A percentile compares a stretch with the other conserved stretches of the same genome.
Conservation (phyloP, 2,329 filamentous ascomycete species). For the Colletotrichum karsti region DNA sequence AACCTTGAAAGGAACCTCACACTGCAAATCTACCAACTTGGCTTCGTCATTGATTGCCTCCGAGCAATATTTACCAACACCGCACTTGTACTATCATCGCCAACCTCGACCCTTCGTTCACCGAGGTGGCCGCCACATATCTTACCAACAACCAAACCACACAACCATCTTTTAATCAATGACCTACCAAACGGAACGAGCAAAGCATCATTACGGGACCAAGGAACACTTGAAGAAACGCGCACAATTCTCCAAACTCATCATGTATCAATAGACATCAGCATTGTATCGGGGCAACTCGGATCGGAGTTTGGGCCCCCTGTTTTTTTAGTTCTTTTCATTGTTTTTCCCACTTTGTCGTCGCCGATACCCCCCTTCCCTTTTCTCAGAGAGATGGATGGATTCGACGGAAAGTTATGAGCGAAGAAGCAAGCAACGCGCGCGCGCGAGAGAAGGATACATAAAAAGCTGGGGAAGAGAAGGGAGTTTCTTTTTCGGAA, state of each 20-base stretch:
- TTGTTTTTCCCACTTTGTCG: conserved; percentile 27
- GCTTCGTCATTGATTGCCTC: conserved; percentile 21
- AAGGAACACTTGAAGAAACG: conserved; percentile 18
- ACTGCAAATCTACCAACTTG: neutral
- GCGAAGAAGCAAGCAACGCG: neutral
- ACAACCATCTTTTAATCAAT: conserved; percentile 25
- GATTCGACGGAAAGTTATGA: conserved; percentile 29
- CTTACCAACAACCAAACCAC: neutral
- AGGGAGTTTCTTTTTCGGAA: neutral
- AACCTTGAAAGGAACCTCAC: neutral
- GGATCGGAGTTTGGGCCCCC: neutral
- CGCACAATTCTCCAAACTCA: neutral
- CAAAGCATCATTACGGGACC: conserved; percentile 24
- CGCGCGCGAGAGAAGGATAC: too few relatives aligned
- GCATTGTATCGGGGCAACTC: conserved; percentile 1
- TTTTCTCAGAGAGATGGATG: conserved; percentile 27
- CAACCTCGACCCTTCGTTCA: neutral
- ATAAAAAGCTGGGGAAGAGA: neutral
- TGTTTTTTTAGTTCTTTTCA: neutral
- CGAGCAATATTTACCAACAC: conserved; percentile 7
- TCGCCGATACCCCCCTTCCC: conserved; percentile 31
- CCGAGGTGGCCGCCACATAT: neutral
- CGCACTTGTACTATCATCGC: conserved; percentile 10
- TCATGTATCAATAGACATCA: conserved; percentile 22
- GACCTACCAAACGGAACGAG: conserved; percentile 25